Evolutionary conservation across 208 protist genomes (phyloP).

Genomic region (Leishmania martiniquensis): DNA sequence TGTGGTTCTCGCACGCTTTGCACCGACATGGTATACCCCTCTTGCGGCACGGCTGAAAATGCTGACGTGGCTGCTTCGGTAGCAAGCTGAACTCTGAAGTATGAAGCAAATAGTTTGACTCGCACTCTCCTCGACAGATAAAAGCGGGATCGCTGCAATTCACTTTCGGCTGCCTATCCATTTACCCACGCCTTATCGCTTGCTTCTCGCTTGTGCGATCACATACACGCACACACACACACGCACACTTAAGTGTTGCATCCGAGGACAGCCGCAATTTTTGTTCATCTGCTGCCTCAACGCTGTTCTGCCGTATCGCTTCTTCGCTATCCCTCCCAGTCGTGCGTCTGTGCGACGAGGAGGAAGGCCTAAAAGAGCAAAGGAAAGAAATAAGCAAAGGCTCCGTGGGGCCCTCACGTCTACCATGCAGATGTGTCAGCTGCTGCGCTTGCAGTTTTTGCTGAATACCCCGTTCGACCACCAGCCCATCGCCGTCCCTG

Average conservation of each 20-base stretch:
- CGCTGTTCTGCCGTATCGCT: background rate
- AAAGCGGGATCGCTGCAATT: background rate
- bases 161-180: background rate
- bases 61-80: background rate
- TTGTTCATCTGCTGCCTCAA: background rate
- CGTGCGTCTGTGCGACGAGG: background rate
- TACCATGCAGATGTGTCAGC: background rate
- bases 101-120: background rate
- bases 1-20: background rate
- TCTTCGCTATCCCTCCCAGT: background rate
- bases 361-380: background rate
- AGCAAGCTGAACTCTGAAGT: background rate
- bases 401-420: background rate
- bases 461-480: constrained; percentile 67
- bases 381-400: background rate
- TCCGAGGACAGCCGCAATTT: no score
- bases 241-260: background rate
- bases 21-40: background rate
- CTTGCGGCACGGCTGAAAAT: background rate
- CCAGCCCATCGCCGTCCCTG: constrained; percentile 55
- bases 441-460: constrained; percentile 28
- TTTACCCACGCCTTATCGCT: background rate
- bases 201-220: background rate
- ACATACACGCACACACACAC: background rate
- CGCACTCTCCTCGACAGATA: background rate